Percentiles rank a stretch among this genome's conserved stretches.
These are phyloP conservation scores for Carex myosuroides DNA, from an alignment of 176 grass and related monocot genomes.

Conservation along the genomic window DNA sequence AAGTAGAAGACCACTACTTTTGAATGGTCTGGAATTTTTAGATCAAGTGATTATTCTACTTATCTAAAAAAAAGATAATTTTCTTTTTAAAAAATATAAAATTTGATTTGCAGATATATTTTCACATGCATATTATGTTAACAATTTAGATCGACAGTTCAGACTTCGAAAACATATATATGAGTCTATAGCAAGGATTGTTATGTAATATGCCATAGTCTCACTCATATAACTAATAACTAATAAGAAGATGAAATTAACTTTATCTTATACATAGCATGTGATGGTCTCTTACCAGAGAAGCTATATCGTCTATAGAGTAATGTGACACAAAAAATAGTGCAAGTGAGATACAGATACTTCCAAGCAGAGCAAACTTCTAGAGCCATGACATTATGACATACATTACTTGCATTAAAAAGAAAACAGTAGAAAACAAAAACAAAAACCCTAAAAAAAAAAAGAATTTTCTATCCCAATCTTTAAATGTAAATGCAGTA, in stretches of 20 bases:
- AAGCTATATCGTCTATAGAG: neutral
- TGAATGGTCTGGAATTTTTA: too few species aligned
- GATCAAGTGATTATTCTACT: too few species aligned
- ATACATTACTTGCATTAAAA: neutral
- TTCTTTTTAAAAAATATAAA: too few species aligned
- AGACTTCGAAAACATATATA: too few species aligned
- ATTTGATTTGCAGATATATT: too few species aligned
- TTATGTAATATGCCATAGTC: too few species aligned
- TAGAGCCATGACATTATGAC: too few species aligned
- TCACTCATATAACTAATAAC: neutral
- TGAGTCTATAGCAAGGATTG: too few species aligned
- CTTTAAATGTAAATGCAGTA: neutral
- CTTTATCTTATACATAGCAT: neutral
- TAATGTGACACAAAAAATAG: neutral
- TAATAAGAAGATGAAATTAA: neutral
- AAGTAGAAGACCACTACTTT: too few species aligned
- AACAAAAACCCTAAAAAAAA: neutral
- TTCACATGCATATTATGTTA: too few species aligned
- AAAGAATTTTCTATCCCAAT: neutral
- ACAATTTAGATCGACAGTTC: too few species aligned
- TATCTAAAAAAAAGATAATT: too few species aligned
- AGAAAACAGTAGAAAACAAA: neutral
- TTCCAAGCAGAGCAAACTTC: neutral
- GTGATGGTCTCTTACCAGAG: neutral
- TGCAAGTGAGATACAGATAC: neutral